Evolutionary conservation across 768 basidiomycete species (phyloP).

Genomic region (Lentinula edodes): DNA sequence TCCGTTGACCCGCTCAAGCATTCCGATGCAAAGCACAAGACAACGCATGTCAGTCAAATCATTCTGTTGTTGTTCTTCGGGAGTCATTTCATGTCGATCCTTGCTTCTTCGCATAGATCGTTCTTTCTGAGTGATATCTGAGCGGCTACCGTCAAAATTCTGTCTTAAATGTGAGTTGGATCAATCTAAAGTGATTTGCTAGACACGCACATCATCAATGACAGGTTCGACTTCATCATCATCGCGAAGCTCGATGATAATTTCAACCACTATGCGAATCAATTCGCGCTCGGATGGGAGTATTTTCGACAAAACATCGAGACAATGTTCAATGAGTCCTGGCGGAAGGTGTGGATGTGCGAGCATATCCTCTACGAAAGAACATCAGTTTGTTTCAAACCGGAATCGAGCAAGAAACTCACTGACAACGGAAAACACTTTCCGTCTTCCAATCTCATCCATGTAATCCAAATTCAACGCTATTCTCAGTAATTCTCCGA

Average conservation of each 20-base stretch:
- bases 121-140: constrained; percentile 25
- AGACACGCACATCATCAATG: constrained; percentile 13
- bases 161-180: background rate
- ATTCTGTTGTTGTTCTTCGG: constrained; percentile 58
- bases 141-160: constrained; percentile 17
- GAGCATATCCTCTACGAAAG: constrained; percentile 72
- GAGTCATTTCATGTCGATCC: constrained; percentile 56
- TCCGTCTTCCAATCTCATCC: constrained; percentile 91
- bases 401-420: constrained; percentile 26
- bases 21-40: constrained; percentile 74
- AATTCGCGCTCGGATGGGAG: constrained; percentile 81
- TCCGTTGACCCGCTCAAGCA: constrained; percentile 87
- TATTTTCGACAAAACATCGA: constrained; percentile 83
- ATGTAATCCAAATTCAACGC: constrained; percentile 84
- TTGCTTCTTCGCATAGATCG: constrained; percentile 23
- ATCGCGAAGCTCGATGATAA: constrained; percentile 73
- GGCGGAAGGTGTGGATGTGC: constrained; percentile 78
- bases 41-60: constrained; percentile 81
- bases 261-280: constrained; percentile 83
- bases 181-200: background rate
- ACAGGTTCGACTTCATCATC: constrained; percentile 31
- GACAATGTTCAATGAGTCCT: constrained; percentile 67
- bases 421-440: constrained; percentile 87
- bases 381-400: background rate
- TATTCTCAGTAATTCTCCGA: constrained; percentile 77